Evolutionary conservation across 768 basidiomycete genomes (phyloP).

Genomic region (Amanita exitialis): DNA sequence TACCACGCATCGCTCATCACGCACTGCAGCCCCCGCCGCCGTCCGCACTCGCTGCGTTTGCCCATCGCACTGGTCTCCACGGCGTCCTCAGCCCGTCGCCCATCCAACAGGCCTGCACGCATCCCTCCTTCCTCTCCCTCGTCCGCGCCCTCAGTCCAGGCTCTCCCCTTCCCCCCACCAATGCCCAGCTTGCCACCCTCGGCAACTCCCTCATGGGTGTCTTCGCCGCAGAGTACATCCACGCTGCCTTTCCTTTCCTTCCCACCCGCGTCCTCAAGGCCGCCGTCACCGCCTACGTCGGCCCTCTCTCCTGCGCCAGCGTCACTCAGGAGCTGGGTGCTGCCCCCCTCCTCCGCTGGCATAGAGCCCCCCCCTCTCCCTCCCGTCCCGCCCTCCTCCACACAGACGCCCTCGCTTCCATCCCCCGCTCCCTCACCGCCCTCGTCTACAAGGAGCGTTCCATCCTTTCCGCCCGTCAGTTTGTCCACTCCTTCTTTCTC

Average conservation of each 20-base stretch:
- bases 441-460: slow-evolving; percentile 85
- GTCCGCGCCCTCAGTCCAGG: slow-evolving; percentile 48
- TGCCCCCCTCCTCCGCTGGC: slow-evolving; percentile 70
- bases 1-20: slow-evolving; percentile 36
- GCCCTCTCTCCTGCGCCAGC: slow-evolving; percentile 70
- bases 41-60: slow-evolving; percentile 64
- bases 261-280: slow-evolving; percentile 89
- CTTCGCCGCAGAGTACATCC: slow-evolving; percentile 78
- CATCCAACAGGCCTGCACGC: slow-evolving; percentile 71
- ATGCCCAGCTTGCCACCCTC: slow-evolving; percentile 63
- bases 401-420: slow-evolving; percentile 81
- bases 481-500: slow-evolving; percentile 85
- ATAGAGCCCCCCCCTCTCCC: slow-evolving; percentile 49
- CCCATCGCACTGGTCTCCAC: slow-evolving; percentile 65
- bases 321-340: slow-evolving; percentile 86
- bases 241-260: slow-evolving; percentile 77
- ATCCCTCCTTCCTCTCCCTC: slow-evolving; percentile 54
- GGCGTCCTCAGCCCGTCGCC: slow-evolving; percentile 43
- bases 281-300: slow-evolving; percentile 87
- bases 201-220: slow-evolving; percentile 89
- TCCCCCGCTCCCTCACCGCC: slow-evolving; percentile 80
- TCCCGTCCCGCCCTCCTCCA: slow-evolving; percentile 48
- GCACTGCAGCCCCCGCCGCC: slow-evolving; percentile 64
- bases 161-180: slow-evolving; percentile 47
- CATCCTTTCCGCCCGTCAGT: slow-evolving; percentile 75